phyloP scores from a whole-genome alignment of 192 early-diverging fungal genomes.

The Coemansia sp. region DNA sequence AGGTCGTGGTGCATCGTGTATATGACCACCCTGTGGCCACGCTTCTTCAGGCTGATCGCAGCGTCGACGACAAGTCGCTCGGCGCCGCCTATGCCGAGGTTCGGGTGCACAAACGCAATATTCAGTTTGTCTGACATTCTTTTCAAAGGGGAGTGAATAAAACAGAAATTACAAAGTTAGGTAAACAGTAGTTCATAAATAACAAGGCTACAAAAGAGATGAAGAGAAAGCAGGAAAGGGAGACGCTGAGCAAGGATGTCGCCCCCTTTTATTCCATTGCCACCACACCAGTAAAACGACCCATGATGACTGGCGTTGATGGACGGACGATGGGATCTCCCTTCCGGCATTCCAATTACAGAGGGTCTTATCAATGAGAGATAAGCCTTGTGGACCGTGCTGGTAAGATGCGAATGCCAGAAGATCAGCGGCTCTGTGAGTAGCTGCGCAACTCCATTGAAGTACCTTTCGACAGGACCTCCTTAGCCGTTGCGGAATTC shows the following conservation, averaged over 20 bases:
- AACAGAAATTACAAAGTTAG: slow-evolving; percentile 4
- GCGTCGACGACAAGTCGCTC: slow-evolving; percentile 94
- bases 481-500: neutral
- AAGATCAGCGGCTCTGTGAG: no score
- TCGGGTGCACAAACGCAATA: slow-evolving; percentile 88
- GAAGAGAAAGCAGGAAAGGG: neutral
- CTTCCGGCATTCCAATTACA: no score
- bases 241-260: no score
- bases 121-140: slow-evolving; percentile 37
- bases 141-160: neutral
- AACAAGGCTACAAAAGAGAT: neutral
- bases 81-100: slow-evolving; percentile 94
- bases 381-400: neutral
- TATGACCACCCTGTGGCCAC: slow-evolving; percentile 77
- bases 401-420: no score
- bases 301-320: no score
- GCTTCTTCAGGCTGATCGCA: slow-evolving; percentile 73
- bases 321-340: no score
- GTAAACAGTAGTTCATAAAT: neutral
- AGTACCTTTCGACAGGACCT: neutral
- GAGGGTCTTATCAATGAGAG: no score
- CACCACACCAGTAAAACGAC: no score
- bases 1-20: slow-evolving; percentile 92
- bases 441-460: no score
- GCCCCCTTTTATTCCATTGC: no score